A percentile compares a stretch with the other conserved stretches of the same genome.
Evolutionary conservation across 495 filamentous ascomycete genomes (phyloP).

Genomic region (Letharia lupina): DNA sequence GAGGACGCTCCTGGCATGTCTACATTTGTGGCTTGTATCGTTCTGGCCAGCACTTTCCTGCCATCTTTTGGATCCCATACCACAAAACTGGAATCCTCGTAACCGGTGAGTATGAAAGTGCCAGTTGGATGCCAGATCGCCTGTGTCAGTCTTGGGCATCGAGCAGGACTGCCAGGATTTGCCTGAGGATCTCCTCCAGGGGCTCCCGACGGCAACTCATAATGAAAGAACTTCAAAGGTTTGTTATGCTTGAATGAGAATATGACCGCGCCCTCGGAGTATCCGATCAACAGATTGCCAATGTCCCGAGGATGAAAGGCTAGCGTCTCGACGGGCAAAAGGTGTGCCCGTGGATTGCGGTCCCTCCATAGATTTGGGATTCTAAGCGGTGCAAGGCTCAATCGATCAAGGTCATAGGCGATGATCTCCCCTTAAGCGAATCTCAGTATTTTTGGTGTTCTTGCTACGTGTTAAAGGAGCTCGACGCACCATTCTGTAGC

Average conservation of each 20-base stretch:
- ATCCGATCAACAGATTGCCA: slow-evolving; percentile 82
- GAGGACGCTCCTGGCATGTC: slow-evolving; percentile 49
- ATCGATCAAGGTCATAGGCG: slow-evolving; percentile 83
- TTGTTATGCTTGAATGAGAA: slow-evolving; percentile 88
- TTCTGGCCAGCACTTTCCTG: slow-evolving; percentile 73
- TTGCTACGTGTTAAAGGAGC: not conserved
- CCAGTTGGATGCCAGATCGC: slow-evolving; percentile 94
- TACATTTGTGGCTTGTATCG: slow-evolving; percentile 61
- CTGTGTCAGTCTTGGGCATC: slow-evolving; percentile 64
- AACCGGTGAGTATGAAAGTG: slow-evolving; percentile 75
- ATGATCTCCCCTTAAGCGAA: slow-evolving; percentile 58
- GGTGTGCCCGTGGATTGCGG: slow-evolving; percentile 47
- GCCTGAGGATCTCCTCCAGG: slow-evolving; percentile 70
- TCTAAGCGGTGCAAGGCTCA: slow-evolving; percentile 62
- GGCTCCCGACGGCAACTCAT: slow-evolving; percentile 73
- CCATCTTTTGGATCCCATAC: slow-evolving; percentile 95
- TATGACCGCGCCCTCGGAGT: slow-evolving; percentile 74
- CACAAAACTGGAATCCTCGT: slow-evolving; percentile 83
- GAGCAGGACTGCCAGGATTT: slow-evolving; percentile 37
- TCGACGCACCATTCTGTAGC: slow-evolving; percentile 51
- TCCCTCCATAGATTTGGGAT: slow-evolving; percentile 80
- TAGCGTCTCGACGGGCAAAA: slow-evolving; percentile 60
- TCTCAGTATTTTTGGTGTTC: slow-evolving; percentile 1
- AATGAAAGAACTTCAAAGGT: slow-evolving; percentile 69
- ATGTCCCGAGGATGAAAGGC: slow-evolving; percentile 86